These are phyloP conservation scores for Primulina tabacum DNA, from an alignment of 257 asterid genomes.

Conservation along the genomic window DNA sequence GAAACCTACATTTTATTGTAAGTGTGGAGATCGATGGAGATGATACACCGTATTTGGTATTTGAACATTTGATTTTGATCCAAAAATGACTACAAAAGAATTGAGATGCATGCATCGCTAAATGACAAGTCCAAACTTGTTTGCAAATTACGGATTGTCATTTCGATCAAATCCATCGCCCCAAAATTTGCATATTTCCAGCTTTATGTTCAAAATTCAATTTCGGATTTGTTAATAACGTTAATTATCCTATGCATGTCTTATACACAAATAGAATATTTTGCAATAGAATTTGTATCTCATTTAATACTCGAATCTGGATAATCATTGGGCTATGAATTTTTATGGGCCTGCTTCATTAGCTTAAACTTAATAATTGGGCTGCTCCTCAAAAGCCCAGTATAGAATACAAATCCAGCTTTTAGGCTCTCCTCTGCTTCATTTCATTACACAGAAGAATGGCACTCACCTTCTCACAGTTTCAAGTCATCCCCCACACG, in stretches of 20 bases:
- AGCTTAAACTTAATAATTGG: not conserved
- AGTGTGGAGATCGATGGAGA: too few species aligned
- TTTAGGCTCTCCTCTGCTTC: not conserved
- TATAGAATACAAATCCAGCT: not conserved
- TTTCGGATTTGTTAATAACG: too few species aligned
- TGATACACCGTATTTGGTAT: too few species aligned
- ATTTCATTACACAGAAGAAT: slow-evolving; percentile 24
- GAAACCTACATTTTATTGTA: too few species aligned
- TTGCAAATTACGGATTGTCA: slow-evolving; percentile 27
- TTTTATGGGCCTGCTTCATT: not conserved
- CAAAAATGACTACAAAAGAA: slow-evolving; percentile 1
- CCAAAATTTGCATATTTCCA: too few species aligned
- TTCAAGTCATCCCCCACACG: slow-evolving; percentile 28
- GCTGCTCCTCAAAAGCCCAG: not conserved
- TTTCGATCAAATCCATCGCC: slow-evolving; percentile 34
- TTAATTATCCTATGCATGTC: too few species aligned
- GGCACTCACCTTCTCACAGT: slow-evolving; percentile 47
- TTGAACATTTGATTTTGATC: too few species aligned
- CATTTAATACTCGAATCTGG: too few species aligned
- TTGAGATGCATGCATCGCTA: slow-evolving; percentile 8
- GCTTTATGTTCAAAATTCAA: too few species aligned
- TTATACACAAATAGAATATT: too few species aligned
- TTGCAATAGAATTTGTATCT: too few species aligned
- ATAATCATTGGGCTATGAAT: too few species aligned
- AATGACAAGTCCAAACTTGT: slow-evolving; percentile 19